phyloP scores from a whole-genome alignment of 2,329 filamentous ascomycete genomes.

The Aureobasidium vineae region DNA sequence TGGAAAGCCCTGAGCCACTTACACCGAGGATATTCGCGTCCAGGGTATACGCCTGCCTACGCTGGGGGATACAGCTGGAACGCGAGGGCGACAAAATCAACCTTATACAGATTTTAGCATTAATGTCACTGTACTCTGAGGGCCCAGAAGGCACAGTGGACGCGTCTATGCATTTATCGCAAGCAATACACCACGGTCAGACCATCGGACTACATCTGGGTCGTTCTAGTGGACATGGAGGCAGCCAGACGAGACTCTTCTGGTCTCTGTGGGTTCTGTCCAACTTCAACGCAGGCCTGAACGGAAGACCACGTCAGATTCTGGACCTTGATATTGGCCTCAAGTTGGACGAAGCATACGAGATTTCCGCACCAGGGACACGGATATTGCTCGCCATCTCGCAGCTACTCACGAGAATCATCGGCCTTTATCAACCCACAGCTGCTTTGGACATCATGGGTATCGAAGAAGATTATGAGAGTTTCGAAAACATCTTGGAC shows the following conservation, averaged over 20 bases:
- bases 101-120: slow-evolving; percentile 48
- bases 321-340: slow-evolving; percentile 41
- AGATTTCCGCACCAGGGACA: slow-evolving; percentile 43
- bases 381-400: slow-evolving; percentile 50
- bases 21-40: slow-evolving; percentile 48
- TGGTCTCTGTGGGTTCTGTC: slow-evolving; percentile 53
- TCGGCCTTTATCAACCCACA: slow-evolving; percentile 49
- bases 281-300: slow-evolving; percentile 49
- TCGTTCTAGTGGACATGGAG: slow-evolving; percentile 59
- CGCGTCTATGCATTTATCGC: slow-evolving; percentile 51
- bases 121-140: slow-evolving; percentile 50
- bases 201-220: slow-evolving; percentile 54
- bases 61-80: slow-evolving; percentile 44
- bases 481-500: slow-evolving; percentile 47
- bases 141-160: slow-evolving; percentile 43
- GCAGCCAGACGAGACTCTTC: slow-evolving; percentile 59
- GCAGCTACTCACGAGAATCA: slow-evolving; percentile 49
- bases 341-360: slow-evolving; percentile 20
- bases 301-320: slow-evolving; percentile 50
- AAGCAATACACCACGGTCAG: slow-evolving; percentile 52
- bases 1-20: slow-evolving; percentile 33
- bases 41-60: slow-evolving; percentile 45
- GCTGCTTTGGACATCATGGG: slow-evolving; percentile 44
- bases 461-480: slow-evolving; percentile 50
- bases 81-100: slow-evolving; percentile 48